Evolutionary conservation across 768 basidiomycete genomes (phyloP), one percentile per base, ranked within the genome.

Genomic region (Porphyrellus cyaneotinctus): DNA sequence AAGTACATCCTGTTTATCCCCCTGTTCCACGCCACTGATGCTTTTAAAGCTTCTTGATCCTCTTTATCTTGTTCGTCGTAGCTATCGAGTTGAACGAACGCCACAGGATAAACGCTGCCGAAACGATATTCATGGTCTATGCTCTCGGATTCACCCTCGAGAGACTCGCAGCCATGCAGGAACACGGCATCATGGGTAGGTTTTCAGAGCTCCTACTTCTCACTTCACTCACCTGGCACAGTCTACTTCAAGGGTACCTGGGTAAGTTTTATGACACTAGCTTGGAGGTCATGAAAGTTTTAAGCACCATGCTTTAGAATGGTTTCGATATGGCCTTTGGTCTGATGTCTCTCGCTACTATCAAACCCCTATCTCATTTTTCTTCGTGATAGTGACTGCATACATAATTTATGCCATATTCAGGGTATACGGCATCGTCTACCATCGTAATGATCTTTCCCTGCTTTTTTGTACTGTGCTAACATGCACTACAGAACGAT

Each of bases 291-390:
- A 58, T 46, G 14, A 47, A 50, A 52, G 58, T 62, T 57, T 58
- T 28, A 3, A 48, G 49, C 15, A 26, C 38, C 17, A 6, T 23
- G 17, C 17, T 47, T 17, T 61, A 88, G 88, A 95, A 97, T 58
- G 93, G 93, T 1, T 97, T 97, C 65, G 95, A 97, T 68, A 59
- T 95, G 48, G 89, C 91, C 43, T 94, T 97, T 71, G 85, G 88
- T 90, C 52, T 77, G 66, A 22, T 39, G 28, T 41, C 31, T 38
- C 10, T 48, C 15, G 5, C 22, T 22, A 8, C 5, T 2, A 20
- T 45, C n/a, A n/a, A n/a, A n/a, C n/a, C n/a, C 17, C 12, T 12
- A 8, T 26, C n/a, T 37, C 39, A 31, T 13, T 31, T 51, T 18
- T 31, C 26, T 47, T 53, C 10, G 18, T 43, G 49, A 37, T 32